Base-by-base conservation (phyloP, 1,284 basidiomycete species). In the Butyriboletus appendiculatus region DNA sequence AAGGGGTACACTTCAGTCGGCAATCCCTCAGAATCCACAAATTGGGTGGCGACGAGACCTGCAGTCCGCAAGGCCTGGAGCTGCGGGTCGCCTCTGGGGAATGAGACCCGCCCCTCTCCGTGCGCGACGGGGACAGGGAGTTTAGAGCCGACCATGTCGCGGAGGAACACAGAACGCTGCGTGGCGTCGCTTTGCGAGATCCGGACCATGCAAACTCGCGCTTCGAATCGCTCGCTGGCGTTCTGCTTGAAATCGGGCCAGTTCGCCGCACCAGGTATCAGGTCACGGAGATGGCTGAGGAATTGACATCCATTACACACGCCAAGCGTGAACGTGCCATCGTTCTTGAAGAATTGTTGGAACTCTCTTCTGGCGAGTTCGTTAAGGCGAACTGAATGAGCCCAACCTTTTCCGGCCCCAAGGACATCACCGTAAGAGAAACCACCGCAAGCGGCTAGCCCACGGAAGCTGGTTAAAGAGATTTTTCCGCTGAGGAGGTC, bases 281-380 rank as follows among this genome's bases (percentile, higher is more conserved):
- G 86, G 52, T 89, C 86, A 53, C 82, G 83, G 51, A 99, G 81
- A 64, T 94, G 88, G 63, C 88, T 89, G 66, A 99, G 84, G 81
- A 98, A 94, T 74, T 99, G 96, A 73, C 96, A 99, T 7, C 96
- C 96, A 69, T 99, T 99, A 78, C 97, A 99, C 28, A 99, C 94
- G 22, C 90, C 97, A 22, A 99, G 80, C 0, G 92, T 85, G 70
- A 98, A 99, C 0, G 93, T 94, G 65, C 90, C 80, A 16, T 82
- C 72, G 41, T 93, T 80, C 43, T 78, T 70, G 77, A 98, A 97
- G 81, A 98, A 99, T 14, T 72, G 73, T 11, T 76, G 68, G 70
- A 99, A 98, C 68, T 95, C 88, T 32, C 70, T 74, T 30, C 90
- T 80, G 2, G 93, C 92, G 3, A 71, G 76, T 30, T 80, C 75